A percentile compares a stretch with the other conserved stretches of the same genome.
phyloP scores from a whole-genome alignment of 495 filamentous ascomycete species.

The Lepraria neglecta region DNA sequence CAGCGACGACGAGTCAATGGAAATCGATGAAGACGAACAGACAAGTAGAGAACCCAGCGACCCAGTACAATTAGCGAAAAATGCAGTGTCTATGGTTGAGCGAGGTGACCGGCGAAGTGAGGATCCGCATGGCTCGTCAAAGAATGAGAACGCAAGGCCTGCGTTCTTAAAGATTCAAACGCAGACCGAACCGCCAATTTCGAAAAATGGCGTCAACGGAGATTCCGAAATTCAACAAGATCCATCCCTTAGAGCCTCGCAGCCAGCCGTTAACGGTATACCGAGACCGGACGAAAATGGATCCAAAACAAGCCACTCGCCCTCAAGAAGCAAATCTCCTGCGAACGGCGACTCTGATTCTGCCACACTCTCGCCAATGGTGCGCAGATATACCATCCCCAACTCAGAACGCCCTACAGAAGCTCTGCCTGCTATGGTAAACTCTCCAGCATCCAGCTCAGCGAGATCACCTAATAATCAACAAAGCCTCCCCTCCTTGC shows the following conservation, averaged over 20 bases:
- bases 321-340: slow-evolving; percentile 14
- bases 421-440: slow-evolving; percentile 36
- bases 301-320: neutral
- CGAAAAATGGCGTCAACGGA: neutral
- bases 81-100: slow-evolving; percentile 12
- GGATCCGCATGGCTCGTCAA: neutral
- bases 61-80: slow-evolving; percentile 13
- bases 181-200: neutral
- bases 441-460: slow-evolving; percentile 32
- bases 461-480: slow-evolving; percentile 38
- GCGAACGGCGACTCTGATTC: slow-evolving; percentile 11
- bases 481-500: slow-evolving; percentile 42
- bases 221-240: neutral
- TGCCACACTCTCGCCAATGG: slow-evolving; percentile 19
- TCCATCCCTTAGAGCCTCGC: slow-evolving; percentile 3
- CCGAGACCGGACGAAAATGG: slow-evolving; percentile 2
- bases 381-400: slow-evolving; percentile 29
- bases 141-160: slow-evolving; percentile 15
- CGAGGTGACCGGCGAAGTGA: neutral
- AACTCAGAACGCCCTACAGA: slow-evolving; percentile 28
- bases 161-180: slow-evolving; percentile 18
- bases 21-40: slow-evolving; percentile 7
- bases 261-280: neutral
- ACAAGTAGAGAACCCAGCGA: slow-evolving; percentile 3
- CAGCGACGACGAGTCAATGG: slow-evolving; percentile 21